Percentiles rank a stretch among this genome's conserved stretches.
Conservation (phyloP, 345 rosid genomes). For the Moricandia arvensis region DNA sequence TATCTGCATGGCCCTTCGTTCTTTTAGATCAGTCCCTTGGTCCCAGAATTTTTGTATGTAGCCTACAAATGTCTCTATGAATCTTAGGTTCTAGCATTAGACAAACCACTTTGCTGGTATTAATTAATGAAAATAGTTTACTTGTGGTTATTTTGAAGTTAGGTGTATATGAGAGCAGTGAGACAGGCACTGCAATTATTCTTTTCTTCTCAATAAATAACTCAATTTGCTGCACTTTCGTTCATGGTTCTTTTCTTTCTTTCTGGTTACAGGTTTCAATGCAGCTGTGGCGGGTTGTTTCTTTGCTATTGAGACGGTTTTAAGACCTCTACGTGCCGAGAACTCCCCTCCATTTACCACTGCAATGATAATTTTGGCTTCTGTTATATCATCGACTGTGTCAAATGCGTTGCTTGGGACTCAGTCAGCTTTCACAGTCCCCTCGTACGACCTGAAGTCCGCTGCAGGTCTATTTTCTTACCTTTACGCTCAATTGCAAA, state of each 20-base stretch:
- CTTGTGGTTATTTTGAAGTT: not conserved
- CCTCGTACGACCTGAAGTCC: constrained; percentile 89
- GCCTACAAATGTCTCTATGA: constrained; percentile 1
- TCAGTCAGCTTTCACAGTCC: constrained; percentile 90
- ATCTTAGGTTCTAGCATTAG: constrained; percentile 9
- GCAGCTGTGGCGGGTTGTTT: constrained; percentile 99
- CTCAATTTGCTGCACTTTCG: not conserved
- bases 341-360: constrained; percentile 98
- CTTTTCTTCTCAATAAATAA: not conserved
- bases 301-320: constrained; percentile 94
- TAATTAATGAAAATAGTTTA: not conserved
- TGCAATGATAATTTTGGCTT: constrained; percentile 95
- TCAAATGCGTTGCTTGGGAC: constrained; percentile 88
- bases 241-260: not conserved
- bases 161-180: not conserved
- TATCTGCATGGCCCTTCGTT: not conserved
- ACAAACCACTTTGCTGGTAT: not conserved
- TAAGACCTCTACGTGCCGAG: constrained; percentile 82
- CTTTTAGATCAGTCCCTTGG: not conserved
- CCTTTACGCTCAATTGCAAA: not conserved
- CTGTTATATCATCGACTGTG: constrained; percentile 92
- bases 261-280: constrained; percentile 69
- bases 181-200: not conserved
- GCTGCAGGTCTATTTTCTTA: constrained; percentile 68
- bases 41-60: not conserved